Base-by-base conservation (phyloP, 2,329 filamentous ascomycete genomes). In the Zalaria obscura region DNA sequence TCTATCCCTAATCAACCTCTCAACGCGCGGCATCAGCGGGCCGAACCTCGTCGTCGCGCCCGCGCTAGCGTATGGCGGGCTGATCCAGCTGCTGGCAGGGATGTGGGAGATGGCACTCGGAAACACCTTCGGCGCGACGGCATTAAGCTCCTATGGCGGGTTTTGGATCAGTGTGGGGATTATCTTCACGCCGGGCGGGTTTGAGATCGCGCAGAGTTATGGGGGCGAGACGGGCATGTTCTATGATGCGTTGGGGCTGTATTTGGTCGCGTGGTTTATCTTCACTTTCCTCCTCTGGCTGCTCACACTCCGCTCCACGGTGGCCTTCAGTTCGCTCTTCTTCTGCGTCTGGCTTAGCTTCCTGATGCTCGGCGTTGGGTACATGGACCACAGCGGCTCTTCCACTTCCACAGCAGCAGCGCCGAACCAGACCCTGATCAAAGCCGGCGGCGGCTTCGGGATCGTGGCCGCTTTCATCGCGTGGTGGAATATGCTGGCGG, bases 31-130 rank as follows among this genome's bases (percentile, higher is more conserved):
- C 43, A 66, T 87, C 42, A 61, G 61, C 1, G 59, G 57, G 3
- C 78, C 81, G 37, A 81, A 77, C 56, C 72, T 89, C 42, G 76
- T 80, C 36, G 69, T 87, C 6, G 73, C 75, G 8, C 63, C 80
- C 10, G 81, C 82, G 4, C 80, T 80, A 51, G 83, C 73, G 25
- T 88, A 88, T 57, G 83, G 83, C 53, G 83, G 83, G 52, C 67
- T 87, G 10, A 76, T 88, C 35, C 84, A 91, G 66, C 69, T 89
- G 39, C 67, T 85, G 25, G 80, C 83, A 49, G 84, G 84, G 66
- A 91, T 89, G 84, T 91, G 84, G 84, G 83, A 89, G 66, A 84
- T 89, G 75, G 82, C 83, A 31, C 72, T 84, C n/a, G 83, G 83
- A 43, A 89, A 89, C 69, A 89, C 84, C 7, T 88, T 89, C 50